These are phyloP conservation scores for Glarea lozoyensis DNA, from an alignment of 495 filamentous ascomycete genomes.

Conservation along the genomic window DNA sequence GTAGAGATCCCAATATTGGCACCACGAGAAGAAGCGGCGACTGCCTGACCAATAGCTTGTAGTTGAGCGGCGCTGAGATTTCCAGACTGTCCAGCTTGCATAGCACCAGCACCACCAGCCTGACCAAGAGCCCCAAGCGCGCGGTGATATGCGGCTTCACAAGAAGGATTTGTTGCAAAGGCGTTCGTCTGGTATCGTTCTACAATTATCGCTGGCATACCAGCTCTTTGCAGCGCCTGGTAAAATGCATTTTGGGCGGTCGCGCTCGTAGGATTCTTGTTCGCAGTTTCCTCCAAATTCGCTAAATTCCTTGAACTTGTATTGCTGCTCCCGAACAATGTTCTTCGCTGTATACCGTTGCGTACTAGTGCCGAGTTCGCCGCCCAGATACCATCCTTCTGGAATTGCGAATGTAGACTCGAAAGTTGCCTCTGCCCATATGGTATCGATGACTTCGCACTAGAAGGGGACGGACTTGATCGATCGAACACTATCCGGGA, in stretches of 20 bases:
- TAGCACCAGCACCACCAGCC: slow-evolving; percentile 31
- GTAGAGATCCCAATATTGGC: slow-evolving; percentile 50
- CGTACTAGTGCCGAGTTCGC: no score
- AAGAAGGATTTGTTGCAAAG: slow-evolving; percentile 67
- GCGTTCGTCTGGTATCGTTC: slow-evolving; percentile 79
- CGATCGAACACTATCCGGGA: no score
- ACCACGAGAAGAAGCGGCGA: slow-evolving; percentile 65
- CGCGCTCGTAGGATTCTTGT: slow-evolving; percentile 79
- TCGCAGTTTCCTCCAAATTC: slow-evolving; percentile 71
- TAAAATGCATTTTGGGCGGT: slow-evolving; percentile 90
- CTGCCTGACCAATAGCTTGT: slow-evolving; percentile 79
- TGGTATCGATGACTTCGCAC: no score
- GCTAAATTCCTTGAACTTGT: slow-evolving; percentile 37
- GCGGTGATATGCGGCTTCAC: slow-evolving; percentile 63
- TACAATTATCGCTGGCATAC: slow-evolving; percentile 85
- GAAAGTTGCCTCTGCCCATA: no score
- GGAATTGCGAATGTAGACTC: no score
- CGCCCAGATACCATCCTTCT: no score
- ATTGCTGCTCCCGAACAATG: slow-evolving; percentile 11
- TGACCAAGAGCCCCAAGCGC: slow-evolving; percentile 62
- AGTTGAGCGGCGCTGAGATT: slow-evolving; percentile 52
- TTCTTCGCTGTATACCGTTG: slow-evolving; percentile 17
- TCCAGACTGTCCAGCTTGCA: slow-evolving; percentile 11
- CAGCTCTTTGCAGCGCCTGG: slow-evolving; percentile 76
- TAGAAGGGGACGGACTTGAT: no score